Base-by-base conservation (phyloP, 1,139 yeast genomes). In the Lodderomyces orthopsilosis region DNA sequence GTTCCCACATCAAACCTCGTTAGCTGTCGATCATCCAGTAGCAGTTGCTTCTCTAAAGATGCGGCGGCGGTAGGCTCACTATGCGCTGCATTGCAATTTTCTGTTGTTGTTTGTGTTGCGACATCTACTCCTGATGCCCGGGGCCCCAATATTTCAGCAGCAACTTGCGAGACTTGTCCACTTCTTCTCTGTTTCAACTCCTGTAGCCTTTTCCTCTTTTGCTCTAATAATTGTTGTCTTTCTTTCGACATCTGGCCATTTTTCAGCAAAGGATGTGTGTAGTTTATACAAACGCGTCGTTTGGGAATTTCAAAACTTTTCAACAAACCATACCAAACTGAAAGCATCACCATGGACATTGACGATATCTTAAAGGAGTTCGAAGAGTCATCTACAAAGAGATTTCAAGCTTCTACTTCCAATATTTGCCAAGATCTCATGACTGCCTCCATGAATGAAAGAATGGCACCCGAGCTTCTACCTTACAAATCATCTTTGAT, bases 391-490 rank as follows among this genome's bases (percentile, higher is more conserved):
- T 45, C 61, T 12, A 47, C 52, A 46, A 47, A 55, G 26, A 22
- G 24, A 12, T 37, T 27, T 2, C 28, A 33, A 24, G 49, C 52
- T 10, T 9, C 42, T n/a, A 23, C 45, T 1, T n/a, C 36, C 8
- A 37, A 38, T 75, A 73, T 62, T 54, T 69, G 62, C 46, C 58
- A 65, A 33, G 64, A 63, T 34, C 66, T 90, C 35, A 70, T 78
- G n/a, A 74, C 71, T 30, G 79, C 82, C 2, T 91, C 96, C 97
- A 64, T 86, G 33, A 79, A 85, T 44, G 98, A 93, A 59, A 71
- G 96, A 45, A 81, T 81, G 75, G 74, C 94, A 0, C 97, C 97
- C 0, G 96, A 87, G 46, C 62, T 93, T 12, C 67, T 91, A 30
- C 87, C 85, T 0, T 91, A 85, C 57, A 81, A 88, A 48, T 75